Conservation (phyloP, 768 basidiomycete genomes). For the Pulveroboletus sp. region DNA sequence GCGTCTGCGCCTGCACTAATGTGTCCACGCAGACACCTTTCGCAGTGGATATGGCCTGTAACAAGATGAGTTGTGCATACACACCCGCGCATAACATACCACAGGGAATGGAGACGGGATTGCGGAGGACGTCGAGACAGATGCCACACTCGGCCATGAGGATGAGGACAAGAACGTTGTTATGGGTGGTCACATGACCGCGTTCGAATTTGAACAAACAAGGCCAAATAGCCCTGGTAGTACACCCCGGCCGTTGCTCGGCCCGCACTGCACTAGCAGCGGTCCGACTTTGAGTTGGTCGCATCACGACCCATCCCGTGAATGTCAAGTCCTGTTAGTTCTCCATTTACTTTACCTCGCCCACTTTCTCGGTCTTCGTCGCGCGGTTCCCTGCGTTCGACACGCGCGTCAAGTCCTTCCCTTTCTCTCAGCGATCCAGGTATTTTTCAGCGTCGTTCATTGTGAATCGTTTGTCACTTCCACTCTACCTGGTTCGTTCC, state of each 20-base stretch:
- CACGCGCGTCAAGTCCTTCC: conserved; percentile 53
- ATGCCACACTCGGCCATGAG: conserved; percentile 59
- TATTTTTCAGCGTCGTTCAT: conserved; percentile 35
- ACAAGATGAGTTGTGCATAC: conserved; percentile 1
- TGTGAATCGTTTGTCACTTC: conserved; percentile 22
- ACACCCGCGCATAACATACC: conserved; percentile 38
- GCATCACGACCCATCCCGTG: conserved; percentile 30
- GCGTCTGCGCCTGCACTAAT: conserved; percentile 29
- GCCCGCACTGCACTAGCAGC: conserved; percentile 1
- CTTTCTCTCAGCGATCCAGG: conserved; percentile 64
- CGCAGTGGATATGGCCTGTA: conserved; percentile 66
- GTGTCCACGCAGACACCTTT: conserved; percentile 48
- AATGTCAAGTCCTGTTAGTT: conserved; percentile 34
- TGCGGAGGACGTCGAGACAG: conserved; percentile 53
- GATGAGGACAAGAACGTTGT: not conserved
- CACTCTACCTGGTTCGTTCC: conserved; percentile 24
- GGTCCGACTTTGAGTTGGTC: conserved; percentile 2
- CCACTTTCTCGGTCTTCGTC: conserved; percentile 48
- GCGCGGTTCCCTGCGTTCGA: conserved; percentile 44
- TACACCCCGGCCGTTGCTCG: not conserved
- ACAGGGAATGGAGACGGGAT: conserved; percentile 61
- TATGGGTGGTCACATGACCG: conserved; percentile 25
- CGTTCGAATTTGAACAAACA: conserved; percentile 19
- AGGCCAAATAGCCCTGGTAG: conserved; percentile 17
- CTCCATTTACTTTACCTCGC: conserved; percentile 34